These are phyloP conservation scores for Astrocystis sublimbata DNA, from an alignment of 495 filamentous ascomycete species.

Conservation along the genomic window DNA sequence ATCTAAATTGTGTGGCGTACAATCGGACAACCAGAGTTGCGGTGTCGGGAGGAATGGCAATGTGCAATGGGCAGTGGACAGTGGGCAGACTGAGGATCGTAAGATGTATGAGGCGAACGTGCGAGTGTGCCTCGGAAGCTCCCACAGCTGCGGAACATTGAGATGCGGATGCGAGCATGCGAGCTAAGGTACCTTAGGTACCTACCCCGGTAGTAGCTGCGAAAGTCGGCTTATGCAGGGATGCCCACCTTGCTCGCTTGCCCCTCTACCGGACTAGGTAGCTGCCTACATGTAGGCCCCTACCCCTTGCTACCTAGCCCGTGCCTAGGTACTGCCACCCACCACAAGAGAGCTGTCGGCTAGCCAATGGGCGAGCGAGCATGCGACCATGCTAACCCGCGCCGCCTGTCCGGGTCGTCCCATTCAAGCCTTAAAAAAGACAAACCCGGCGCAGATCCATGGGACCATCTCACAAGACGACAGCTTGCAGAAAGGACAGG, in stretches of 20 bases:
- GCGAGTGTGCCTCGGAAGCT: conserved; percentile 7
- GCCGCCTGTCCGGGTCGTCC: not conserved
- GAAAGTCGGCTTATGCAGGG: conserved; percentile 8
- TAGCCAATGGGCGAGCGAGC: not conserved
- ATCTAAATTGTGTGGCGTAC: not conserved
- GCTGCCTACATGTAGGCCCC: no score
- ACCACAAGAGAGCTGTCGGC: not conserved
- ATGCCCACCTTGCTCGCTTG: not conserved
- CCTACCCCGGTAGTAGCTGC: no score
- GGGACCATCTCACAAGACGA: not conserved
- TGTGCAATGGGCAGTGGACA: no score
- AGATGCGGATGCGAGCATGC: no score
- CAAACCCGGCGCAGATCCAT: not conserved
- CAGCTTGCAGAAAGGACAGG: not conserved
- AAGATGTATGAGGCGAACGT: conserved; percentile 15
- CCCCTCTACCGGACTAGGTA: no score
- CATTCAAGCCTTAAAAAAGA: not conserved
- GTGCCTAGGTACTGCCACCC: no score
- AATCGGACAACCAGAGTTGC: not conserved
- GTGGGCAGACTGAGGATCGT: conserved; percentile 14
- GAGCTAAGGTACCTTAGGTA: no score
- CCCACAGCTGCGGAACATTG: not conserved
- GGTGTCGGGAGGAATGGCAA: conserved; percentile 5
- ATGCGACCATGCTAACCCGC: not conserved
- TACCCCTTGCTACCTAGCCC: no score